Evolutionary conservation across 495 filamentous ascomycete genomes (phyloP), one percentile per base, ranked within the genome.

Genomic region (Hypomontagnella monticulosa): DNA sequence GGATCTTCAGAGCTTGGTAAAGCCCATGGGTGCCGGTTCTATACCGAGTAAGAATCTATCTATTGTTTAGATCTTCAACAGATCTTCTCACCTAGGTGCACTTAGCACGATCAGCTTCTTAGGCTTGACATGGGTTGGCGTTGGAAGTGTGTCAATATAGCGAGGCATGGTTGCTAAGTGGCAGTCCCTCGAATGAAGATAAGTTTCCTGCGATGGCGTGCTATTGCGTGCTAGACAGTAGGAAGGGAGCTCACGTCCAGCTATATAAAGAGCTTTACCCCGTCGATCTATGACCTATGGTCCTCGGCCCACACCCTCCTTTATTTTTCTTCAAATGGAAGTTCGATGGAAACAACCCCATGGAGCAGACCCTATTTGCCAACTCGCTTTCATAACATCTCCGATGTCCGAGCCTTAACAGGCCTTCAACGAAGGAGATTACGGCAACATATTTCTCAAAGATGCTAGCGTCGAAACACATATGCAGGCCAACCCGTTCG

Each of bases 1-100:
- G 63, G 18, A 51, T 30, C 41, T 70, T 63, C 55, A 75, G 43
- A 23, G 73, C 73, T 7, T 34, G n/a, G 36, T 73, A 73, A 12
- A 71, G 63, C 49, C 71, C 73, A 55, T 58, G 46, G 6, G 73
- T 75, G 14, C 71, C 73, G 7, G 71, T 71, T 50, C 73, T 75
- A 12, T 8, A 16, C 48, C 9, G 37, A 10, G 33, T 70, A 48
- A 67, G 63, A 41, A 33, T 7, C 11, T 46, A 33, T 7, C 11
- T 46, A 9, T 19, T 41, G 11, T 27, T 34, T 9, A n/a, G 41
- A 48, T 44, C 5, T 47, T 10, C 16, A 20, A 11, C n/a, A 20
- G 14, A 16, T 34, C 12, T 50, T 23, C 69, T 44, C 32, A 73
- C 71, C 69, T 70, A 16, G 69, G 63, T 40, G 71, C 66, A 30